Percentiles rank a stretch among this genome's conserved stretches.
Conservation (phyloP, 805 yeast genomes). For the Wickerhamomyces hampshirensis region DNA sequence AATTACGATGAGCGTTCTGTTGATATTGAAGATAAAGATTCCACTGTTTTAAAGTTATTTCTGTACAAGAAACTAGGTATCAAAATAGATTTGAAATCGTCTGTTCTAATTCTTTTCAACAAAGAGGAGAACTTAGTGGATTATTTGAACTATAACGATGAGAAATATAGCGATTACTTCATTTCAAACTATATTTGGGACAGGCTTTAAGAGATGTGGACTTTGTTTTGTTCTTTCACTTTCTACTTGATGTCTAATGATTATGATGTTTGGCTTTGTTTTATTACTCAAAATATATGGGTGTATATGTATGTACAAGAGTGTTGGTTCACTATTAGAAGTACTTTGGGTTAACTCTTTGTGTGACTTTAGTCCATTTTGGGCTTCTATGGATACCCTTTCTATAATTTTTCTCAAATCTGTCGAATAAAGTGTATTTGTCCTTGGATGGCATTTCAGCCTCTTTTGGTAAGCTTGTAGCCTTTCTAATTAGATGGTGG, state of each 20-base stretch:
- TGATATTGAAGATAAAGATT: constrained; percentile 34
- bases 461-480: constrained; percentile 67
- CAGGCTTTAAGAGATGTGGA: constrained; percentile 30
- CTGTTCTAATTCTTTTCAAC: constrained; percentile 45
- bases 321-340: constrained; percentile 8
- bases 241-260: too few relatives aligned
- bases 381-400: constrained; percentile 86
- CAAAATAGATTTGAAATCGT: constrained; percentile 37
- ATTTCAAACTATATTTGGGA: constrained; percentile 81
- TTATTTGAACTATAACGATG: constrained; percentile 43
- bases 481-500: constrained; percentile 24
- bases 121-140: constrained; percentile 41
- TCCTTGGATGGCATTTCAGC: constrained; percentile 73
- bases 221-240: constrained; percentile 3
- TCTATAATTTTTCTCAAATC: constrained; percentile 71
- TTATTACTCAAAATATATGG: not conserved
- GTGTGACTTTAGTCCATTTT: constrained; percentile 83
- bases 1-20: constrained; percentile 16
- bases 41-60: constrained; percentile 48
- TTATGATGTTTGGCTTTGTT: too few relatives aligned
- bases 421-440: constrained; percentile 83
- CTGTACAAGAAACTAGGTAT: constrained; percentile 60
- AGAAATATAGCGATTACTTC: constrained; percentile 60
- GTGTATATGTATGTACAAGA: constrained; percentile 6
- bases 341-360: constrained; percentile 67